Evolutionary conservation across 371 early-diverging fungal genomes (phyloP).

Genomic region (Cladochytrium tenue): DNA sequence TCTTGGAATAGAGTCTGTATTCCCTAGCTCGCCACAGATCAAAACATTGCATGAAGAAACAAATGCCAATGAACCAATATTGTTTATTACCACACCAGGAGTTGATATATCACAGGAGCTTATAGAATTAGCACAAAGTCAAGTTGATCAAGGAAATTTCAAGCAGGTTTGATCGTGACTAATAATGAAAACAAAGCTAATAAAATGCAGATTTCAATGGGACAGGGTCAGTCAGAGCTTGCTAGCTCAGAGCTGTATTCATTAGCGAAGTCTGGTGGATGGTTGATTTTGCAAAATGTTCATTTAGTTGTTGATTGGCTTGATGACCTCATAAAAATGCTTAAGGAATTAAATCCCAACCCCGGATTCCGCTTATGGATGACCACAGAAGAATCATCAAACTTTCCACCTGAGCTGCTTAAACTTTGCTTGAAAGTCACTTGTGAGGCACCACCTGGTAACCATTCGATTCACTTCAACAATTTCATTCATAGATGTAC

Average conservation of each 20-base stretch:
- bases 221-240: constrained; percentile 57
- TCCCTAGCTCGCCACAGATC: constrained; percentile 35
- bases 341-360: constrained; percentile 27
- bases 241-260: constrained; percentile 38
- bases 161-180: constrained; percentile 27
- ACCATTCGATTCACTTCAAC: neutral
- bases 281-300: constrained; percentile 60
- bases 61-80: constrained; percentile 42
- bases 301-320: constrained; percentile 56
- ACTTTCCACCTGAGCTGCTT: constrained; percentile 41
- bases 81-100: constrained; percentile 58
- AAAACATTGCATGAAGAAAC: constrained; percentile 40
- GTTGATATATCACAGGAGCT: constrained; percentile 57
- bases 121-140: constrained; percentile 33
- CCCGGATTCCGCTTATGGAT: constrained; percentile 50
- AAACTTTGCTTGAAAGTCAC: constrained; percentile 50
- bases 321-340: constrained; percentile 44
- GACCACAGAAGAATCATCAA: constrained; percentile 48
- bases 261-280: constrained; percentile 37
- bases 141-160: constrained; percentile 41
- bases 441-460: constrained; percentile 54
- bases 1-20: constrained; percentile 35
- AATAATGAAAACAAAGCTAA: neutral
- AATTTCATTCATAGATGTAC: neutral
- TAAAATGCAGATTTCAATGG: constrained; percentile 49